Evolutionary conservation across 441 rosid genomes (phyloP), one percentile per base, ranked within the genome.

Genomic region (Brassica hybrid): DNA sequence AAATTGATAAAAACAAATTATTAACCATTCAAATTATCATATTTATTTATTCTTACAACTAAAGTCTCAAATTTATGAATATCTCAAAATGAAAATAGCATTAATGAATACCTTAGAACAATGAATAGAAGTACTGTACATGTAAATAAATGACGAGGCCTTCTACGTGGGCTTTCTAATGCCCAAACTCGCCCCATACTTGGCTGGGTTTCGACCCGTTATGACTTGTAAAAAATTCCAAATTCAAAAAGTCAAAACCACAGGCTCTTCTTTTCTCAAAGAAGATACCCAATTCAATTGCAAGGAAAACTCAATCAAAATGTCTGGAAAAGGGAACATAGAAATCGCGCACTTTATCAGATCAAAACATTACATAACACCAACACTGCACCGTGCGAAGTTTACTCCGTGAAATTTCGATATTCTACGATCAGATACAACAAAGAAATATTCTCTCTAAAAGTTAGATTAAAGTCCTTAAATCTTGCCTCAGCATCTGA

Each of bases 391-490:
- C 2, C 23, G 59, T 18, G 23, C 12, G 59, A 54, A 54, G 59
- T 54, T 17, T 11, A 7, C n/a, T 67, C 3, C 16, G 50, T 59
- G 18, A 59, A 38, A 16, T 38, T 54, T 68, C 18, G 16, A 21
- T 14, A 30, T 75, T 45, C 72, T 45, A 19, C n/a, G 73, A 50
- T 45, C 73, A 12, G 36, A 36, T 4, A 54, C 62, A 23, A 36
- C 34, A 64, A 7, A 23, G 60, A 70, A 75, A 67, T 27, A 67
- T 27, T 23, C 18, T 27, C 62, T 65, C 50, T 3, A 43, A 27
- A 60, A 34, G 13, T 45, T 65, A 57, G 80, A 16, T 71, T 14
- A 64, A 62, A 48, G 75, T 14, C 72, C 72, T 72, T 23, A 61
- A 38, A 67, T 60, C 48, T 61, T 61, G 69, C 56, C 74, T 73